Base-by-base conservation (phyloP, 768 basidiomycete genomes). In the Hygrophorus pudorinus region DNA sequence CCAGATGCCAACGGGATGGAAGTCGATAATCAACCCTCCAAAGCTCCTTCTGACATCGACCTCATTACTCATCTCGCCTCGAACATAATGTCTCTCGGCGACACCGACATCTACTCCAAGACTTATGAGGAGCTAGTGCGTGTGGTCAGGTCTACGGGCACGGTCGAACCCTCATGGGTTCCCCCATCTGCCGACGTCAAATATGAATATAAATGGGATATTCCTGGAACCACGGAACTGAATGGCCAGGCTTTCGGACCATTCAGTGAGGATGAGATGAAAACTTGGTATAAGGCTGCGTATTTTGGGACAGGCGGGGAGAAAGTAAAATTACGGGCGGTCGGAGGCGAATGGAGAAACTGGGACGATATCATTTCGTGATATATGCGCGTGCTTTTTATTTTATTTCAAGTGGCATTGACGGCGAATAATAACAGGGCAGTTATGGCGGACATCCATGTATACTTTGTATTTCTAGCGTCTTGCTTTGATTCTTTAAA, bases 101-200 rank as follows among this genome's bases (percentile, higher is more conserved):
- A 94, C 49, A 70, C 74, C 13, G 89, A 93, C 55, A 75, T 93
- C 44, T 94, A 93, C 64, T 83, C 81, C 32, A 81, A 76, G 59
- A 84, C 85, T 0, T 88, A 88, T 58, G 88, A 91, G 52, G 82
- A 88, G 56, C 71, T 94, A 41, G 77, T 94, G 14, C 80, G 85
- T 46, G 66, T 72, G 31, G 75, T 92, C 16, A 78, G 86, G 27
- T 70, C 77, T 3, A 79, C 85, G 4, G 87, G 85, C 31, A 67
- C 63, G 20, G 85, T 91, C 33, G 72, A 76, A 30, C 55, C 67
- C 2, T 67, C 72, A 41, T 91, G 90, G 89, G 63, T 70, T 0
- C 85, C 90, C 8, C 81, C 83, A 1, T 83, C 81, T 12, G 82
- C 85, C 14, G 79, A 86, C 51, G 60, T 79, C 44, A 76, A 72